phyloP scores from a whole-genome alignment of 352 stramenopile genomes.

The Pythium brachiatum region DNA sequence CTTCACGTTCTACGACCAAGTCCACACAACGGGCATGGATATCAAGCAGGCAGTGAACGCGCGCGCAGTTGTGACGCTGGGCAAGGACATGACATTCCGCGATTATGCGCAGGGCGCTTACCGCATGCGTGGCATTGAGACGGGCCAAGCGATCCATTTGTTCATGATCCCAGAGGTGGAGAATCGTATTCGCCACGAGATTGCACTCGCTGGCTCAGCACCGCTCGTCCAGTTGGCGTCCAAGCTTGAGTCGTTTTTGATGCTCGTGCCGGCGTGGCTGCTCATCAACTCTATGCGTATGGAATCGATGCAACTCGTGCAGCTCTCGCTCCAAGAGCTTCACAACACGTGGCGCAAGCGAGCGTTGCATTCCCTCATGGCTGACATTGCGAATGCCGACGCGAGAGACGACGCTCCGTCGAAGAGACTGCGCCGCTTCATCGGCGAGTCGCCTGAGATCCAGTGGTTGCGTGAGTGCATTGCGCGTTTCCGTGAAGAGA shows the following conservation, averaged over 20 bases:
- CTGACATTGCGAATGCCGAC: slow-evolving; percentile 20
- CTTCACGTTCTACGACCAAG: slow-evolving; percentile 93
- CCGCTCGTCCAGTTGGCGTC: slow-evolving; percentile 18
- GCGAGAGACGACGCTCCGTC: slow-evolving; percentile 25
- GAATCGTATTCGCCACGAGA: slow-evolving; percentile 82
- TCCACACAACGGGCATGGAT: slow-evolving; percentile 94
- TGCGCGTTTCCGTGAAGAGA: slow-evolving; percentile 71
- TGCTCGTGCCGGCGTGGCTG: slow-evolving; percentile 93
- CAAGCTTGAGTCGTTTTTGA: slow-evolving; percentile 54
- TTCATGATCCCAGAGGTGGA: slow-evolving; percentile 93
- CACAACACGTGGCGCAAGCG: slow-evolving; percentile 98
- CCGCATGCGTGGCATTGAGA: slow-evolving; percentile 90
- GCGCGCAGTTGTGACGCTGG: slow-evolving; percentile 86
- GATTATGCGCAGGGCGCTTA: slow-evolving; percentile 92
- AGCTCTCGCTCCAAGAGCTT: slow-evolving; percentile 96
- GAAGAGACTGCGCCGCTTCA: slow-evolving; percentile 62
- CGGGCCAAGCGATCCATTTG: slow-evolving; percentile 90
- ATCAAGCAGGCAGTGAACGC: slow-evolving; percentile 91
- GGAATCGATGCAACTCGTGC: slow-evolving; percentile 99
- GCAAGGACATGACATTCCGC: slow-evolving; percentile 97
- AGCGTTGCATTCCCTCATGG: slow-evolving; percentile 89
- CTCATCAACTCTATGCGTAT: slow-evolving; percentile 99
- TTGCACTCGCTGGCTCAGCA: slow-evolving; percentile 46
- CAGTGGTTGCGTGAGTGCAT: slow-evolving; percentile 70
- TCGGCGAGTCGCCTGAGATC: slow-evolving; percentile 36